phyloP scores from a whole-genome alignment of 805 yeast species.

The Yarrowia sp. region DNA sequence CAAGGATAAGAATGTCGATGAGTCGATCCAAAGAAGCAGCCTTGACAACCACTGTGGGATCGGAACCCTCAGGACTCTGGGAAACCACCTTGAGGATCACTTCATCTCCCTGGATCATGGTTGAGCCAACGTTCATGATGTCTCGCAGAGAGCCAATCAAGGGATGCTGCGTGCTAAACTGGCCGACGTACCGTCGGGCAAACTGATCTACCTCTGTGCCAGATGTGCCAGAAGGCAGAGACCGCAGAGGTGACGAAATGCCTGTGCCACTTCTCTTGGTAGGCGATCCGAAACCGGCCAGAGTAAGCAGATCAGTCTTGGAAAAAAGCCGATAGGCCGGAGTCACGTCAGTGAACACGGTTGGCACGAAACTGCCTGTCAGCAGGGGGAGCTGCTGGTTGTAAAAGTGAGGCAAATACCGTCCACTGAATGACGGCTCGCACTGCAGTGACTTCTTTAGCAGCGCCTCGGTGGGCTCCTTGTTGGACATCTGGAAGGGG shows the following conservation, averaged over 20 bases:
- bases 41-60: conserved; percentile 48
- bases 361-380: conserved; percentile 61
- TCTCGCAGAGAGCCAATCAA: conserved; percentile 58
- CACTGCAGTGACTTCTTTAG: conserved; percentile 61
- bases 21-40: conserved; percentile 73
- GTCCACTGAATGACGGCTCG: conserved; percentile 60
- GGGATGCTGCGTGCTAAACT: conserved; percentile 43
- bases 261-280: conserved; percentile 21
- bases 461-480: conserved; percentile 41
- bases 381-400: conserved; percentile 54
- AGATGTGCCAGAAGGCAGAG: conserved; percentile 18
- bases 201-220: conserved; percentile 26
- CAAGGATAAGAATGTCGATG: conserved; percentile 74
- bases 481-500: conserved; percentile 32
- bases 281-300: conserved; percentile 44
- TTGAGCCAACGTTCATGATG: conserved; percentile 58
- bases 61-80: neutral
- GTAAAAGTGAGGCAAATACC: conserved; percentile 44
- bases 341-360: conserved; percentile 56
- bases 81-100: conserved; percentile 58
- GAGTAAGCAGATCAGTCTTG: conserved; percentile 50
- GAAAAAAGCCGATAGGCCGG: conserved; percentile 58
- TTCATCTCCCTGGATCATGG: conserved; percentile 53
- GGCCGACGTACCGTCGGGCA: conserved; percentile 36
- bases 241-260: conserved; percentile 26